phyloP scores from a whole-genome alignment of 208 protist genomes.

The Entamoeba dispar region DNA sequence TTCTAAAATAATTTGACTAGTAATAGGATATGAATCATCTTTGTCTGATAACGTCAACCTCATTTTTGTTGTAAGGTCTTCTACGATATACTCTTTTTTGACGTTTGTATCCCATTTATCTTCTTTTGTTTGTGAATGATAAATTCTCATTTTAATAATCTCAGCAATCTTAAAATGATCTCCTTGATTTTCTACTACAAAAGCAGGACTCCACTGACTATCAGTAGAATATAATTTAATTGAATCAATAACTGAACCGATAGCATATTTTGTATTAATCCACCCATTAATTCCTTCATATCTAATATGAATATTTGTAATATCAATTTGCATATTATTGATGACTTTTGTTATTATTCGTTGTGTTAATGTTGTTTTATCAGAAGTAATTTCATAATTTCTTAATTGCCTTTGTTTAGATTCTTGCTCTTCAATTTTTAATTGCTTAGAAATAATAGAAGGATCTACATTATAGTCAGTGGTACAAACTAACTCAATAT shows the following conservation, averaged over 20 bases:
- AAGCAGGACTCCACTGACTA: neutral
- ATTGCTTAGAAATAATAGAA: neutral
- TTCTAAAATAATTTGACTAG: neutral
- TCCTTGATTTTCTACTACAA: neutral
- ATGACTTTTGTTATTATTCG: neutral
- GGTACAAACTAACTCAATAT: neutral
- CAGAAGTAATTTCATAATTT: neutral
- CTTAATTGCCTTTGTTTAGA: neutral
- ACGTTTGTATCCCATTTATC: neutral
- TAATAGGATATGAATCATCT: neutral
- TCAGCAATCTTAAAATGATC: neutral
- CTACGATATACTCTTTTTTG: neutral
- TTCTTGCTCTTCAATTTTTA: neutral
- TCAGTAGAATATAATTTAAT: neutral
- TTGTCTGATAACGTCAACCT: neutral
- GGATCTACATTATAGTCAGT: neutral
- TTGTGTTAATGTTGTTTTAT: neutral
- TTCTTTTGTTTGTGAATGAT: neutral
- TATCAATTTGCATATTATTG: conserved; percentile 3
- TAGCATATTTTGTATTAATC: neutral
- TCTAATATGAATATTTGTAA: neutral
- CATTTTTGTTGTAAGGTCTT: neutral
- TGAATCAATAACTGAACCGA: neutral
- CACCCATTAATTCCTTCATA: neutral
- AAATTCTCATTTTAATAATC: neutral